Evolutionary conservation across 768 basidiomycete genomes (phyloP).

Genomic region (Exidia glandulosa): DNA sequence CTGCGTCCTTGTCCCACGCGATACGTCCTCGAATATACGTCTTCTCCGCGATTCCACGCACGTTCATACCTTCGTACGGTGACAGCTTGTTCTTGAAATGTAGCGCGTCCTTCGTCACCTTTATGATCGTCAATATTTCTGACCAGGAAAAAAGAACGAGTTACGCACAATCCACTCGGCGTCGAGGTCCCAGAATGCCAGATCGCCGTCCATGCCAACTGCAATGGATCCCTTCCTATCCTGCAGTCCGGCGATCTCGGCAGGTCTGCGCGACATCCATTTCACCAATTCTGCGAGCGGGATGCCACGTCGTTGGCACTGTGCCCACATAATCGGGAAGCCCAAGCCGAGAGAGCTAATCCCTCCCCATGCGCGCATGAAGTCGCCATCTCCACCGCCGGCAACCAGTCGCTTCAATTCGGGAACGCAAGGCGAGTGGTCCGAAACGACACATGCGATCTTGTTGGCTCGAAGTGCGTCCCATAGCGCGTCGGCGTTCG

Average conservation of each 20-base stretch:
- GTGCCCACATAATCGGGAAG: conserved; percentile 81
- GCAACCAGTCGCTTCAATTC: conserved; percentile 54
- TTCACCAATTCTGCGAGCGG: conserved; percentile 49
- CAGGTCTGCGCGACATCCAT: conserved; percentile 70
- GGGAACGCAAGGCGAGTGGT: conserved; percentile 85
- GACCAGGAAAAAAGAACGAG: neutral
- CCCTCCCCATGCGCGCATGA: conserved; percentile 92
- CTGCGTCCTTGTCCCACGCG: conserved; percentile 46
- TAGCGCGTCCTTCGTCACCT: conserved; percentile 66
- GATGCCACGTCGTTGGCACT: conserved; percentile 50
- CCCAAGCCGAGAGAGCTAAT: conserved; percentile 88
- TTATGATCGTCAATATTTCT: neutral
- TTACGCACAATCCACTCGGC: conserved; percentile 15
- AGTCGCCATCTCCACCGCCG: conserved; percentile 47
- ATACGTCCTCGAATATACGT: conserved; percentile 71
- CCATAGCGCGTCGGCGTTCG: conserved; percentile 72
- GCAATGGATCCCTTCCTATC: conserved; percentile 59
- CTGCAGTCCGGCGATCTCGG: conserved; percentile 66
- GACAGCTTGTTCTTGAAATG: conserved; percentile 92
- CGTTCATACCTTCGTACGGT: conserved; percentile 68
- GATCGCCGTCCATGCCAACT: conserved; percentile 75
- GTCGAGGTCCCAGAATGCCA: conserved; percentile 72
- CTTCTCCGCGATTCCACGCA: conserved; percentile 62
- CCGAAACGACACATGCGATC: conserved; percentile 90
- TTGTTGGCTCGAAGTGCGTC: conserved; percentile 67